Conservation (phyloP, 2,329 filamentous ascomycete genomes). For the Pseudocercospora musae region DNA sequence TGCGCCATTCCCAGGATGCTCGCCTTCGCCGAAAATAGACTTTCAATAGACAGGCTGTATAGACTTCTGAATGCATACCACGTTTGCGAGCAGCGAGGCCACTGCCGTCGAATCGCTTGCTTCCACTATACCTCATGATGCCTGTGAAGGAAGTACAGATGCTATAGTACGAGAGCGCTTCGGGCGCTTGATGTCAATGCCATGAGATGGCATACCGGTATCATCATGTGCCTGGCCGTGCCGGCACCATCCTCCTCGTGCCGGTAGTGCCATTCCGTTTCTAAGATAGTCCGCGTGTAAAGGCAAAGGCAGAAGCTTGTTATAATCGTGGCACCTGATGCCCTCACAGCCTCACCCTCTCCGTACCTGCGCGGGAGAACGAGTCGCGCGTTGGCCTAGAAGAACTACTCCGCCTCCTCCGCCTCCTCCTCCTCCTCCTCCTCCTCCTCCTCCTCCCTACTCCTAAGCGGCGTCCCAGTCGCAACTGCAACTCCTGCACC, state of each 20-base stretch:
- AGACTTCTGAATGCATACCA: neutral
- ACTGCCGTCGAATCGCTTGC: no score
- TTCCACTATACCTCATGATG: no score
- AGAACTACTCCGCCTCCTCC: neutral
- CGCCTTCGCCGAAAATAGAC: neutral
- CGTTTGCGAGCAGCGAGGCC: neutral
- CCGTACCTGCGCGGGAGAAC: neutral
- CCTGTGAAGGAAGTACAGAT: no score
- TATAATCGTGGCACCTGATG: neutral
- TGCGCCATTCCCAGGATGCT: neutral
- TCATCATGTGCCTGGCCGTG: neutral
- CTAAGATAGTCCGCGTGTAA: neutral
- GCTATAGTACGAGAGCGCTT: no score
- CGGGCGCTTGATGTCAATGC: neutral
- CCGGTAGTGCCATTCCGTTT: neutral
- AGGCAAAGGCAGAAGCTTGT: neutral
- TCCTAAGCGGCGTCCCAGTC: neutral
- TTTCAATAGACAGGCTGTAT: conserved; percentile 2
- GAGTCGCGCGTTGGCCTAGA: neutral
- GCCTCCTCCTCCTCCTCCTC: no score
- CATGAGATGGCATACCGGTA: no score
- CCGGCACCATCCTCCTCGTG: neutral
- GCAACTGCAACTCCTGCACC: neutral
- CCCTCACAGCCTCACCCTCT: neutral
- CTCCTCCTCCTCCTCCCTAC: neutral